Evolutionary conservation across 306 rosid genomes (phyloP), one percentile per base, ranked within the genome.

Genomic region (Cucurbita moschata): DNA sequence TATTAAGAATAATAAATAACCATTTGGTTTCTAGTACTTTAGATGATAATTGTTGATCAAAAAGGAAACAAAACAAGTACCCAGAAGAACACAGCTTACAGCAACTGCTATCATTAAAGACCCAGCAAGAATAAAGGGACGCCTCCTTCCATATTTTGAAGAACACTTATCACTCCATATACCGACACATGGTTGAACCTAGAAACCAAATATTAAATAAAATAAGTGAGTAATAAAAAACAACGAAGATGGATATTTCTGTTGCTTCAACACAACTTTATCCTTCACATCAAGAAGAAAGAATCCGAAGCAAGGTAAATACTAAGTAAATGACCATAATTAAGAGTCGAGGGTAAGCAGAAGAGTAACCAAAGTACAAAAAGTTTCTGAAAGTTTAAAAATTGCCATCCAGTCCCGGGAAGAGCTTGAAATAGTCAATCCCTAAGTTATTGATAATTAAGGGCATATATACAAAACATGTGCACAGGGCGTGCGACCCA

Each of bases 121-220:
- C 51, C 99, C 99, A n/a, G 86, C 91, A 79, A 94, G 86, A 85
- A 94, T 94, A 78, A 91, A 94, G 18, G 99, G 99, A 47, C 97
- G 97, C 61, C 99, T 86, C 81, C 97, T 91, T 79, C 99, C 99
- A 75, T 78, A 87, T 76, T 81, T 94, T 72, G 96, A 91, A 72
- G 88, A 84, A 83, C 99, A 94, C 79, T 86, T 94, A 80, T 94
- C 99, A 79, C 97, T 94, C 99, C 99, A 94, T 80, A 94, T 89
- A 72, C 94, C 94, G 52, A 88, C 90, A 65, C 94, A 88, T 6
- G 94, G 94, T 88, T 88, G 94, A 86, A 88, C 94, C 94, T 88
- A 73, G 57, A 50, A 63, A 50, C 73, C 73, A 77, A 52, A 50
- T 39, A 63, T 62, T 46, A 63, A 76, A 80, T 43, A 38, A 30